A percentile compares a stretch with the other conserved stretches of the same genome.
phyloP scores from a whole-genome alignment of 257 asterid species.

The Primulina huaijiensis region DNA sequence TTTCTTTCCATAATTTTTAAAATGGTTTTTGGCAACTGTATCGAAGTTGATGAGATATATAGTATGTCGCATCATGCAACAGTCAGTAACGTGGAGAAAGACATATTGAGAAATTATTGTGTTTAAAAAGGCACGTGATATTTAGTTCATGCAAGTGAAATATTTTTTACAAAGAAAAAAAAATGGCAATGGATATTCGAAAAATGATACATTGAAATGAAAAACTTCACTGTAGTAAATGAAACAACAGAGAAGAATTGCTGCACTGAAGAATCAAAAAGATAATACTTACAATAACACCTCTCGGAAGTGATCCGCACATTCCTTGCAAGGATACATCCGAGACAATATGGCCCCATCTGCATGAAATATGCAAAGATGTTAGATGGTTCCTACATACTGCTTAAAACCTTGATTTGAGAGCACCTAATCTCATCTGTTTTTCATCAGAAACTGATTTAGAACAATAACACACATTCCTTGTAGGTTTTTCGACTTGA shows the following conservation, averaged over 20 bases:
- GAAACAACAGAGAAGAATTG: too few species aligned
- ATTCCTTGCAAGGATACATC: slow-evolving; percentile 52
- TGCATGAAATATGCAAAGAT: slow-evolving; percentile 33
- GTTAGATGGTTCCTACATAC: slow-evolving; percentile 17
- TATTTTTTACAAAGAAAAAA: too few species aligned
- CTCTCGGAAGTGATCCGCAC: slow-evolving; percentile 97
- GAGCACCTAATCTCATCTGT: slow-evolving; percentile 8
- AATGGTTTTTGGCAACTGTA: too few species aligned
- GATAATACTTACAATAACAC: slow-evolving; percentile 54
- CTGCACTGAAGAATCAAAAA: background rate
- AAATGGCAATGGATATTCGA: background rate
- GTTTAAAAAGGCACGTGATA: background rate
- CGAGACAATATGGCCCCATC: slow-evolving; percentile 67
- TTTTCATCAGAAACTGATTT: background rate
- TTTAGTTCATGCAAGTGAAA: too few species aligned
- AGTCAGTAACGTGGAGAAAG: background rate
- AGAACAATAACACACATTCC: background rate
- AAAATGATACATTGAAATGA: background rate
- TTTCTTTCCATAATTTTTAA: too few species aligned
- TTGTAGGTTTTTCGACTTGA: background rate
- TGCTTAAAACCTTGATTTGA: background rate
- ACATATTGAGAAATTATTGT: background rate
- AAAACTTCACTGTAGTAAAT: background rate
- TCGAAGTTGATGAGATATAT: background rate
- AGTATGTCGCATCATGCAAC: background rate